Base-by-base conservation (phyloP, 2,329 filamentous ascomycete species). In the Aspergillus arachidicola region DNA sequence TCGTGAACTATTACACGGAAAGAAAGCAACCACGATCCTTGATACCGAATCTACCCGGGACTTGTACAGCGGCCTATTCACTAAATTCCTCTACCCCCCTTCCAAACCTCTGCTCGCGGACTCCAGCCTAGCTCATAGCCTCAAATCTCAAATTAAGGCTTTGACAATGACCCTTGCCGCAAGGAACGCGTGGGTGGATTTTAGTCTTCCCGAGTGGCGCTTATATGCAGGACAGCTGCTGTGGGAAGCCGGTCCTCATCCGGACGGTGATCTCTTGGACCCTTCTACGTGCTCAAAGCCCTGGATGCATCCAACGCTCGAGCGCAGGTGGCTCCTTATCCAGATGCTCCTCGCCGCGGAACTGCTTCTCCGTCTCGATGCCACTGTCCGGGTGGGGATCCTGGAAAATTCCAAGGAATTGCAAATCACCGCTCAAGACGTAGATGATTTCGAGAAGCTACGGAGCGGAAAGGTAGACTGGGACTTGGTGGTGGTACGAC, bases 271-370 rank as follows among this genome's bases (percentile, higher is more conserved):
- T 58, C 75, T 68, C 43, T 41, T 73, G 11, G 68, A 72, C 19
- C 48, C 58, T 9, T 60, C 55, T 34, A 54, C 51, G 36, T 64
- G 56, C 6, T 58, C 66, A 6, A 70, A 73, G 28, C 58, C 70
- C 9, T 74, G 76, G 67, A 57, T 66, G 21, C 69, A 73, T 41
- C 62, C 70, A 6, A 67, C 69, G 1, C 67, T 77, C 30, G 83
- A 86, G 64, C 79, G 84, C 55, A 84, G 86, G 59, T 82, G 86
- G 71, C 68, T 86, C 21, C 71, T 88, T 5, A 73, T 87, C 2
- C 85, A 88, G 66, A 77, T 87, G 57, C 77, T 83, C 11, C 74
- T 88, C 10, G 78, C 85, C 2, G 83, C 82, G 9, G 85, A 87
- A 69, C 74, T 87, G 4, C 75, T 86, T 11, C 71, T 87, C 26